These are phyloP conservation scores for Debaryomyces psychrophilus DNA, from an alignment of 1,139 yeast species.

Conservation along the genomic window DNA sequence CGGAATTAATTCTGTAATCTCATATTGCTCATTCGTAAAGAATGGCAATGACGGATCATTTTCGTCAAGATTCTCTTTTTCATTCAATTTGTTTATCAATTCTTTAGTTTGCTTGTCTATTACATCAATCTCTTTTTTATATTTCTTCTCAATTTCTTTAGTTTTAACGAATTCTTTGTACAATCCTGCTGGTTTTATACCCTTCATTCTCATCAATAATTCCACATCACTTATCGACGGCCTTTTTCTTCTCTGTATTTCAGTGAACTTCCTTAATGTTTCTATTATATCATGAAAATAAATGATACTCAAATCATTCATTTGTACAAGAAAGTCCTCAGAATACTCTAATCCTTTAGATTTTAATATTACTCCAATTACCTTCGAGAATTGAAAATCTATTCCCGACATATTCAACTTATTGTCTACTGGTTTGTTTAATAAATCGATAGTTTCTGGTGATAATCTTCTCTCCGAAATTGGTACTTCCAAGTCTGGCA, in stretches of 20 bases:
- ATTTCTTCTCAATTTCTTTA: slow-evolving; percentile 17
- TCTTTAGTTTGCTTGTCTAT: slow-evolving; percentile 12
- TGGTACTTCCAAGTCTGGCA: slow-evolving; percentile 3
- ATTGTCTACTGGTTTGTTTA: slow-evolving; percentile 20
- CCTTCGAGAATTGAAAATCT: slow-evolving; percentile 39
- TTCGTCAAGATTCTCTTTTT: slow-evolving; percentile 16
- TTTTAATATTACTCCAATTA: slow-evolving; percentile 39
- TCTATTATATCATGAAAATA: slow-evolving; percentile 53
- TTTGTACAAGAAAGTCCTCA: slow-evolving; percentile 47
- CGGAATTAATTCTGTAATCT: slow-evolving; percentile 57
- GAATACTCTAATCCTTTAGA: slow-evolving; percentile 41
- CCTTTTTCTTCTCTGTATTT: slow-evolving; percentile 65
- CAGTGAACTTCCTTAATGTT: slow-evolving; percentile 56
- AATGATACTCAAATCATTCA: slow-evolving; percentile 50
- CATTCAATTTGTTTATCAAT: slow-evolving; percentile 7
- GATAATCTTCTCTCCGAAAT: slow-evolving; percentile 19
- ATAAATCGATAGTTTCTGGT: slow-evolving; percentile 17
- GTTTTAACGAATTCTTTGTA: slow-evolving; percentile 41
- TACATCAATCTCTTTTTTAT: slow-evolving; percentile 10
- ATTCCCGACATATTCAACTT: slow-evolving; percentile 22
- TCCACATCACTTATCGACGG: slow-evolving; percentile 64
- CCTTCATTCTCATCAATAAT: slow-evolving; percentile 49
- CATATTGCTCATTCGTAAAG: slow-evolving; percentile 51
- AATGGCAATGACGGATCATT: slow-evolving; percentile 43
- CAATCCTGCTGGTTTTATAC: slow-evolving; percentile 49